Percentiles rank a stretch among this genome's conserved stretches.
These are phyloP conservation scores for Prillingera fragicola DNA, from an alignment of 1,284 basidiomycete genomes.

Conservation along the genomic window DNA sequence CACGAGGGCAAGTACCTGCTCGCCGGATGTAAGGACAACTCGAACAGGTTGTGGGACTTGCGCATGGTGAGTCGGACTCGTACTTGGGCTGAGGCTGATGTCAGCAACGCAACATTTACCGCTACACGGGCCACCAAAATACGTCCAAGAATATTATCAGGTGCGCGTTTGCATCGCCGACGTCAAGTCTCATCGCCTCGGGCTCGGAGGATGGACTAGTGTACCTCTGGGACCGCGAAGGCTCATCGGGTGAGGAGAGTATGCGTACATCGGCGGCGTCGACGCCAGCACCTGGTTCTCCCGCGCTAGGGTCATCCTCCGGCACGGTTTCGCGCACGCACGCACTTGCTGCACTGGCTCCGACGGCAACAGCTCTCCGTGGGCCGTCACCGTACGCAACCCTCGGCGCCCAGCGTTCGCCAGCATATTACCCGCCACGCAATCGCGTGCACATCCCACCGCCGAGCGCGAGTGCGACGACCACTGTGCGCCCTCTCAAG, in stretches of 20 bases:
- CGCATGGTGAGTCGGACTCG: slow-evolving; percentile 39
- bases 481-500: slow-evolving; percentile 29
- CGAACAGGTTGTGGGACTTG: slow-evolving; percentile 47
- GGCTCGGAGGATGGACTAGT: slow-evolving; percentile 49
- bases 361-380: not conserved
- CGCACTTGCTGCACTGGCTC: not conserved
- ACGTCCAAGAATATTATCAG: slow-evolving; percentile 52
- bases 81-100: not conserved
- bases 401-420: slow-evolving; percentile 3
- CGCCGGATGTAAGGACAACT: slow-evolving; percentile 51
- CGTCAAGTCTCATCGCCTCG: slow-evolving; percentile 42
- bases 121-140: slow-evolving; percentile 53
- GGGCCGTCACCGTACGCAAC: not conserved
- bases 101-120: slow-evolving; percentile 47
- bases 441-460: slow-evolving; percentile 5
- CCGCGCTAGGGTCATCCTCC: too few species aligned
- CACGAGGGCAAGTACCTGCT: slow-evolving; percentile 48
- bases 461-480: slow-evolving; percentile 8
- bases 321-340: too few species aligned
- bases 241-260: slow-evolving; percentile 2
- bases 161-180: slow-evolving; percentile 46
- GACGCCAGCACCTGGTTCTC: slow-evolving; percentile 1
- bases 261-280: slow-evolving; percentile 1
- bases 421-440: slow-evolving; percentile 34
- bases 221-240: slow-evolving; percentile 43